Base-by-base conservation (phyloP, 352 stramenopile genomes). In the Lagenidium sp. region DNA sequence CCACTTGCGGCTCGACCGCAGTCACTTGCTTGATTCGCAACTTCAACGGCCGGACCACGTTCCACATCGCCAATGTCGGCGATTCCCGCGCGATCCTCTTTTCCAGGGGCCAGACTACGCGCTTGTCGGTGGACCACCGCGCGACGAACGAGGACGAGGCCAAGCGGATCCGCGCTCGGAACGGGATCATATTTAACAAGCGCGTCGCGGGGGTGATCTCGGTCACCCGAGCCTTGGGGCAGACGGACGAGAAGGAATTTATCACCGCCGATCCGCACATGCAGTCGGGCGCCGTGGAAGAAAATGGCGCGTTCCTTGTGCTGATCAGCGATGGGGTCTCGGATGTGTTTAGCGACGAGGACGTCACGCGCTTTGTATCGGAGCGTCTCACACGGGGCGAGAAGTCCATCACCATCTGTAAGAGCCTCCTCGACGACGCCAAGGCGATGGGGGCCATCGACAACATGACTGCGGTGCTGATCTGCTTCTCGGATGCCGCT, bases 141-240 rank as follows among this genome's bases (percentile, higher is more conserved):
- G 75, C 75, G 18, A 84, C 73, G 16, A 88, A 87, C 57, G 63
- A 69, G 40, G 74, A 83, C 57, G 78, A 91, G 44, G 57, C 77
- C 36, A 72, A 65, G 46, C 78, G 78, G 29, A 91, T 91, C 45
- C 73, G 71, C 13, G 73, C 60, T 7, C 60, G 73, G 21, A 76
- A 86, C 40, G 78, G 78, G 26, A 91, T 91, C 45, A 85, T 91
- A 36, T 57, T 91, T 35, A 88, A 88, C 60, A 85, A 85, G 51
- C 78, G 78, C 39, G 78, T 91, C 24, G 75, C 56, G 20, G 78
- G 78, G 7, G 72, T 71, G 35, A 68, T 87, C 28, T 74, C 73
- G 2, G 78, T 91, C 28, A 87, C 78, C 22, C 65, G 78, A 7
- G 78, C 78, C 4, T 60, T 91, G 4, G 78, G 78, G n/a, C 78